These are phyloP conservation scores for Fraxinus latifolia DNA, from an alignment of 305 asterid species.

Conservation along the genomic window DNA sequence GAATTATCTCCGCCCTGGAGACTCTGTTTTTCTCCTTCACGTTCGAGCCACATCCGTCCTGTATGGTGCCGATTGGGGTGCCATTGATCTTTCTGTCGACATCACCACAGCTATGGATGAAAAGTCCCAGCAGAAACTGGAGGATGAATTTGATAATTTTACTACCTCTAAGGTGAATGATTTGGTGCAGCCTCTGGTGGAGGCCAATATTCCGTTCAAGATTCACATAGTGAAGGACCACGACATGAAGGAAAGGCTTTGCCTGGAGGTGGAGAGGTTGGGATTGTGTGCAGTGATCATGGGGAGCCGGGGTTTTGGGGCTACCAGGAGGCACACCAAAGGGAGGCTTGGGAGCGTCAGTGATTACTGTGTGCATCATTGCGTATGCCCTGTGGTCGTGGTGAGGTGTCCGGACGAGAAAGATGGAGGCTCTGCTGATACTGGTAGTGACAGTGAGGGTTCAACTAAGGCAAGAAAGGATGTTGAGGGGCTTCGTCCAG, in stretches of 20 bases:
- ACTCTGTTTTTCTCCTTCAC: constrained; percentile 55
- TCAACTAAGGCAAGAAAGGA: constrained; percentile 14
- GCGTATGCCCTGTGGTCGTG: constrained; percentile 59
- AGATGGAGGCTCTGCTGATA: constrained; percentile 1
- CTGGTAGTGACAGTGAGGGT: neutral
- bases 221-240: constrained; percentile 59
- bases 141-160: constrained; percentile 36
- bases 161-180: constrained; percentile 32
- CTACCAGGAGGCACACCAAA: constrained; percentile 24
- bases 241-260: constrained; percentile 58
- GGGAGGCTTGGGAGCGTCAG: constrained; percentile 67
- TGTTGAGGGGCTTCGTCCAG: constrained; percentile 29
- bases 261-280: constrained; percentile 57
- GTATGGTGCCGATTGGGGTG: constrained; percentile 64
- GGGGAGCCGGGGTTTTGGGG: constrained; percentile 60
- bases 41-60: constrained; percentile 46
- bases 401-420: constrained; percentile 36
- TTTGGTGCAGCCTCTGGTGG: constrained; percentile 44
- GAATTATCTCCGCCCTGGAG: constrained; percentile 58
- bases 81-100: constrained; percentile 18
- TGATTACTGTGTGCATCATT: constrained; percentile 58
- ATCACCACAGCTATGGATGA: constrained; percentile 15
- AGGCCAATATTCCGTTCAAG: constrained; percentile 47
- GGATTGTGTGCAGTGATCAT: constrained; percentile 51
- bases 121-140: constrained; percentile 19